phyloP scores from a whole-genome alignment of 192 early-diverging fungal genomes.

The Backusella australiensis region DNA sequence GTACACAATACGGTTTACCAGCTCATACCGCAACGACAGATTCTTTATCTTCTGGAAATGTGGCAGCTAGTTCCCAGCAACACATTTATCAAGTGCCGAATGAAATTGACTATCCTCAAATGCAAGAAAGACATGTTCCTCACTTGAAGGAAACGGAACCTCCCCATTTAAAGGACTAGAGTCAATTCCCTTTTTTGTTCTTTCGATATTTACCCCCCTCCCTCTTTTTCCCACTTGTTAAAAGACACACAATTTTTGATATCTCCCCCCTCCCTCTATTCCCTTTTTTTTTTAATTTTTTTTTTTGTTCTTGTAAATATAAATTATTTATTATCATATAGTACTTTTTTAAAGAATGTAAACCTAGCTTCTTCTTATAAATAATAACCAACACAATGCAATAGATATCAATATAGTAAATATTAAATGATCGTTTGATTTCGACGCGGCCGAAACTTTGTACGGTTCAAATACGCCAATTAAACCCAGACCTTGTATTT shows the following conservation, averaged over 20 bases:
- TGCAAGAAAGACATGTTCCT: conserved; percentile 12
- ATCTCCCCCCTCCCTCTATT: not conserved
- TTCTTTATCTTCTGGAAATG: not conserved
- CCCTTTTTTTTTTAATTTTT: not conserved
- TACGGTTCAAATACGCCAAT: not conserved
- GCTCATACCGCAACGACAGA: not conserved
- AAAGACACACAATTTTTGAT: not conserved
- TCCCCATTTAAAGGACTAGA: conserved; percentile 6
- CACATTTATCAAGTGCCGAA: not conserved
- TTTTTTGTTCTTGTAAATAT: not conserved
- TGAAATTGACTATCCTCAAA: not conserved
- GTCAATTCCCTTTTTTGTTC: not conserved
- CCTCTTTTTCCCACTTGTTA: not conserved
- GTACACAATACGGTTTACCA: not conserved
- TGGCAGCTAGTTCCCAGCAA: not conserved
- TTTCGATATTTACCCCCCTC: not conserved
- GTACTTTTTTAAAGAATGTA: not conserved
- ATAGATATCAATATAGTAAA: not conserved
- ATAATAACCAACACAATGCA: not conserved
- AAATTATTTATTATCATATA: not conserved
- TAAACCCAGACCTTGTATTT: not conserved
- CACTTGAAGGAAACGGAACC: conserved; percentile 3
- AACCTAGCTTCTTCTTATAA: not conserved
- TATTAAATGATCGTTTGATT: not conserved
- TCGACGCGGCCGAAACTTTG: not conserved